phyloP scores from a whole-genome alignment of 768 basidiomycete species.

The Suillus alpinus region DNA sequence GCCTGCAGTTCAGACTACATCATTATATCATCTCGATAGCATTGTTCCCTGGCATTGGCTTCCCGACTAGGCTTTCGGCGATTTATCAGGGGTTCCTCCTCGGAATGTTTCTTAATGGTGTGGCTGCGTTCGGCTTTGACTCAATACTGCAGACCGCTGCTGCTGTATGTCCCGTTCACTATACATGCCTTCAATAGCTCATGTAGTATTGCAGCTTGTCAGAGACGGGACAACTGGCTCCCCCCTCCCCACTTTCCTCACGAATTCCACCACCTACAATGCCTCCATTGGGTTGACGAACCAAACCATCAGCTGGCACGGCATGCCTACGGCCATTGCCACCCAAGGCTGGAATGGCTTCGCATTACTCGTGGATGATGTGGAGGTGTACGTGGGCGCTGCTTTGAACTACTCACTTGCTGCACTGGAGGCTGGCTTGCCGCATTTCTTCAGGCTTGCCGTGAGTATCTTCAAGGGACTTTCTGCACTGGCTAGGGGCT shows the following conservation, averaged over 20 bases:
- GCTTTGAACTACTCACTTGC: conserved; percentile 71
- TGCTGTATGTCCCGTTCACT: conserved; percentile 45
- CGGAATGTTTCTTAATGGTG: conserved; percentile 80
- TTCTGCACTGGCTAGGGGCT: conserved; percentile 3
- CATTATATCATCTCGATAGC: conserved; percentile 80
- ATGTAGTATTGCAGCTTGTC: conserved; percentile 48
- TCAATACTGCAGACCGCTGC: conserved; percentile 74
- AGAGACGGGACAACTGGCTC: conserved; percentile 72
- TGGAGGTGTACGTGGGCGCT: conserved; percentile 71
- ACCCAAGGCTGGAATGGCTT: conserved; percentile 68
- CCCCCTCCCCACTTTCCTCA: conserved; percentile 66
- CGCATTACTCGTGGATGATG: conserved; percentile 80
- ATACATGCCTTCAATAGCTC: conserved; percentile 1
- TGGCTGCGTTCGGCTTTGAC: conserved; percentile 76
- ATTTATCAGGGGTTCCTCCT: conserved; percentile 80
- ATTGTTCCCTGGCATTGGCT: conserved; percentile 74
- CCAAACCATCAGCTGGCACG: conserved; percentile 58
- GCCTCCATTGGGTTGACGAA: conserved; percentile 48
- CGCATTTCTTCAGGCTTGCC: conserved; percentile 79
- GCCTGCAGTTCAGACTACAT: conserved; percentile 68
- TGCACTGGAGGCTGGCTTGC: conserved; percentile 53
- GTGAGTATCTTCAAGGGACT: conserved; percentile 39
- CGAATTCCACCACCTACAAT: conserved; percentile 70
- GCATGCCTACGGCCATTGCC: conserved; percentile 33
- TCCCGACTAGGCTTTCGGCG: conserved; percentile 76